phyloP scores from a whole-genome alignment of 1,284 basidiomycete species.

The Binderoboletus segoi region DNA sequence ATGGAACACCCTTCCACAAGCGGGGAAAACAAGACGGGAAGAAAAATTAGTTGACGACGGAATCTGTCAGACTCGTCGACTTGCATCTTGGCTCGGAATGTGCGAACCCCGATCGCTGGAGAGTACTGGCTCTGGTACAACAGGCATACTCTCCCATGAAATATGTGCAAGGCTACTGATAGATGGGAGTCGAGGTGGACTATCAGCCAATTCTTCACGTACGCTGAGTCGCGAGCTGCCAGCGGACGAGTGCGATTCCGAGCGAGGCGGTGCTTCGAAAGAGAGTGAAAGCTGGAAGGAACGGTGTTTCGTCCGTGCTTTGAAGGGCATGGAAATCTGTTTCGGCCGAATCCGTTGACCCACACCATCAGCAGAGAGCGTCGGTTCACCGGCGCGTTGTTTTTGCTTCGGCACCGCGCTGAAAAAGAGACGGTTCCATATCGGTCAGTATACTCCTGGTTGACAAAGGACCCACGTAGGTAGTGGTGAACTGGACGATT shows the following conservation, averaged over 20 bases:
- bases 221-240: neutral
- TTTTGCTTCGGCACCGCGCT: neutral
- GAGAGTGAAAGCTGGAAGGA: neutral
- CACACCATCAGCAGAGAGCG: neutral
- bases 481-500: neutral
- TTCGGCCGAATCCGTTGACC: neutral
- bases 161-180: neutral
- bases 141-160: neutral
- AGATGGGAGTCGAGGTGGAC: neutral
- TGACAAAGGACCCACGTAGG: neutral
- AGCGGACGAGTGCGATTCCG: neutral
- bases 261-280: neutral
- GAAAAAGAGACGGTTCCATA: neutral
- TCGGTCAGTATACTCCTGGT: neutral
- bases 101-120: too few relatives aligned
- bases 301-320: neutral
- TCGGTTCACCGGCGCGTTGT: neutral
- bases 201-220: neutral
- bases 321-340: neutral
- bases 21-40: too few relatives aligned
- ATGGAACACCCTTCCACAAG: too few relatives aligned
- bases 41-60: too few relatives aligned
- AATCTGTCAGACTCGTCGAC: too few relatives aligned
- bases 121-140: neutral
- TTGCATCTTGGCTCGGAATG: too few relatives aligned